Conservation (phyloP, 1,284 basidiomycete species). For the Apiotrichum sp. region DNA sequence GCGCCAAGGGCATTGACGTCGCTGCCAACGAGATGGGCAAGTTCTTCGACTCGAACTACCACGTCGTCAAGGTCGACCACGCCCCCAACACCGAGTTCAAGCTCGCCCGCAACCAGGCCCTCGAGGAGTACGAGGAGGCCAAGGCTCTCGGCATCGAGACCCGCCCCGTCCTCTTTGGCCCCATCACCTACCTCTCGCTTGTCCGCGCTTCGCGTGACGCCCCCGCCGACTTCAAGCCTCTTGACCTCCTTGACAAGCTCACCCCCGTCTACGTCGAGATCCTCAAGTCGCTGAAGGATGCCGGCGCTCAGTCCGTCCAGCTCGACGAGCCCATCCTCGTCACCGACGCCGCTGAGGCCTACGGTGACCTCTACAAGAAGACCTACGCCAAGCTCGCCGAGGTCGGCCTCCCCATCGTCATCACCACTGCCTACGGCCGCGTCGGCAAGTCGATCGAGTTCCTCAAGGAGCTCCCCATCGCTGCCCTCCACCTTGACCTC, state of each 20-base stretch:
- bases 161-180: constrained; percentile 93
- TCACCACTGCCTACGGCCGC: constrained; percentile 95
- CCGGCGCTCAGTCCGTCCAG: constrained; percentile 91
- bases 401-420: constrained; percentile 81
- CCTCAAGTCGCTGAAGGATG: constrained; percentile 82
- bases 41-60: constrained; percentile 99
- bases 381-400: constrained; percentile 78
- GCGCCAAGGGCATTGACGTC: constrained; percentile 81
- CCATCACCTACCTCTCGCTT: constrained; percentile 90
- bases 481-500: constrained; percentile 94
- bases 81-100: constrained; percentile 89
- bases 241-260: constrained; percentile 83
- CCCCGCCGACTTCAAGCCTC: constrained; percentile 76
- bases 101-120: constrained; percentile 89
- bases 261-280: constrained; percentile 89
- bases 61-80: constrained; percentile 97
- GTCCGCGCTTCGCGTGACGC: constrained; percentile 89
- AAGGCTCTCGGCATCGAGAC: constrained; percentile 83
- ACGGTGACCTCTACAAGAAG: constrained; percentile 73
- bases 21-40: constrained; percentile 99
- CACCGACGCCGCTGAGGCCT: constrained; percentile 73
- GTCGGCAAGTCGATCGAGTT: constrained; percentile 88
- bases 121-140: constrained; percentile 93
- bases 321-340: constrained; percentile 97
- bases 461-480: constrained; percentile 86